Base-by-base conservation (phyloP, 2,329 filamentous ascomycete genomes). In the Claviceps purpurea region DNA sequence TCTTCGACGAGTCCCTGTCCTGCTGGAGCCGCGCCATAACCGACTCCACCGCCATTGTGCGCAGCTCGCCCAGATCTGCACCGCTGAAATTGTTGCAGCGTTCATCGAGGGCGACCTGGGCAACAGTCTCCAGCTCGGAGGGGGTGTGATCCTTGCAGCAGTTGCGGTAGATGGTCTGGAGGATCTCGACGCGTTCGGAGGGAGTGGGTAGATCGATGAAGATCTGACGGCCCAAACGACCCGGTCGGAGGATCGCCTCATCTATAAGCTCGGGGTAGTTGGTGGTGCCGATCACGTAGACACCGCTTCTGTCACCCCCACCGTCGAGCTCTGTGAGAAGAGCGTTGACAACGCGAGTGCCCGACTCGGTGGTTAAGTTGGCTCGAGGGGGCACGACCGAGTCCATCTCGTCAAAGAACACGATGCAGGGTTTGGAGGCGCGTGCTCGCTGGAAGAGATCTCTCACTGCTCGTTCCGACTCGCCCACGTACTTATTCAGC, bases 361-460 rank as follows among this genome's bases (percentile, higher is more conserved):
- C 88, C 5, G 89, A 85, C 65, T 97, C 91, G 2, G 84, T 87
- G 2, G 87, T 78, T 1, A 77, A 76, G 52, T 85, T 85, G 62
- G 91, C 89, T 51, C 93, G 82, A 50, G 83, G 83, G 0, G 91
- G 90, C 0, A 93, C 90, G 2, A 98, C 74, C 1, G 93, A 91
- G 68, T 98, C 93, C 50, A 98, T 78, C 70, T 98, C 93, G 65
- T 98, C 93, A 64, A 98, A 97, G 77, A 98, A 97, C 54, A 98
- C 84, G 51, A 98, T 89, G 64, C 91, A 97, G 1, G 93, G 93
- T 0, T 89, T 79, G 7, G 86, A 91, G 1, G 86, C 86, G 50
- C 90, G 81, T 1, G 93, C 93, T 16, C 91, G 84, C 57, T 84
- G 81, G 68, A 98, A 98, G 0, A 97, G 85, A 65, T 95, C 89